phyloP scores from a whole-genome alignment of 1,139 yeast species.

The Candida dubliniensis region DNA sequence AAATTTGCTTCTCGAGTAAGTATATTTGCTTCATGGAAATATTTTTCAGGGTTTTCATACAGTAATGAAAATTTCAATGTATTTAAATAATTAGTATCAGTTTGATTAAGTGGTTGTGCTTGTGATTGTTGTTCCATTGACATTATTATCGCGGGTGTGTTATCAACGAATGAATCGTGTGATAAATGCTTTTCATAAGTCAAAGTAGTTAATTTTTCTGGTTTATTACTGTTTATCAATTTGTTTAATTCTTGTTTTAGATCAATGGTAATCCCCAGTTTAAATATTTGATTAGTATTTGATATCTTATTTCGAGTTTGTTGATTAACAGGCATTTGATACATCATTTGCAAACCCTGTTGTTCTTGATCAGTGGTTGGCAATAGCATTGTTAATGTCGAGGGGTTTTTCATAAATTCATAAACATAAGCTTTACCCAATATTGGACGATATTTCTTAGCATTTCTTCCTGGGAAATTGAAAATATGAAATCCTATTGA shows the following conservation, averaged over 20 bases:
- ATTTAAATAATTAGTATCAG: not conserved
- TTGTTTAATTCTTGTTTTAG: constrained; percentile 8
- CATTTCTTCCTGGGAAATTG: constrained; percentile 32
- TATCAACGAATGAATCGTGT: constrained; percentile 24
- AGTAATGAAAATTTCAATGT: constrained; percentile 13
- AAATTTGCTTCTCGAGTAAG: constrained; percentile 17
- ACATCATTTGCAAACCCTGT: too few species aligned
- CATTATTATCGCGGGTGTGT: constrained; percentile 17
- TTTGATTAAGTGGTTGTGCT: constrained; percentile 7
- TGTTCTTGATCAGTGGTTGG: constrained; percentile 20
- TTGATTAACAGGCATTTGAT: constrained; percentile 16
- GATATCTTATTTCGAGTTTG: constrained; percentile 14
- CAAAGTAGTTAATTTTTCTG: not conserved
- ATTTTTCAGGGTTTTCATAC: constrained; percentile 37
- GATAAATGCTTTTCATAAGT: constrained; percentile 15
- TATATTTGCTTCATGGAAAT: constrained; percentile 38
- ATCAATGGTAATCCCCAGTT: constrained; percentile 4
- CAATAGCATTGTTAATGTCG: constrained; percentile 33
- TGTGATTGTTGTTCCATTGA: constrained; percentile 6
- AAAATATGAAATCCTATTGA: constrained; percentile 43
- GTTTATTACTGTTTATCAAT: constrained; percentile 5
- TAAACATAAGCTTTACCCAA: constrained; percentile 41
- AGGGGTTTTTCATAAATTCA: constrained; percentile 48
- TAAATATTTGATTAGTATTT: constrained; percentile 14
- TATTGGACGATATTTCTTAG: constrained; percentile 25